phyloP scores from a whole-genome alignment of 768 basidiomycete genomes.

The Amanita rubescens region DNA sequence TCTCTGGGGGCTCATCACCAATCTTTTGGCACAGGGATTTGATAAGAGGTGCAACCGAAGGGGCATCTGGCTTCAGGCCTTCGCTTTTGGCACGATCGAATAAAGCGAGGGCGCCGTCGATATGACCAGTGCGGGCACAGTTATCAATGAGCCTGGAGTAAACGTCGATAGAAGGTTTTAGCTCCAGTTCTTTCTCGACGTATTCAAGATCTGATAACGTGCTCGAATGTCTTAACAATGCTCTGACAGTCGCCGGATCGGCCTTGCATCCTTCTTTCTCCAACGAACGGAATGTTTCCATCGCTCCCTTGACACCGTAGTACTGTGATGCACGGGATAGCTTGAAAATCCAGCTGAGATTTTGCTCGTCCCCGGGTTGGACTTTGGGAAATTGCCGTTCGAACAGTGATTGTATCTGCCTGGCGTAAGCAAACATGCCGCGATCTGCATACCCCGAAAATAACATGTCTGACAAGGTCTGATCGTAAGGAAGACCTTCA shows the following conservation, averaged over 20 bases:
- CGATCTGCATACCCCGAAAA: constrained; percentile 35
- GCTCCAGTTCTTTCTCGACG: constrained; percentile 32
- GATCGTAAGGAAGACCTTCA: constrained; percentile 36
- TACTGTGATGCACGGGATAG: constrained; percentile 6
- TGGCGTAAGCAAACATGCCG: constrained; percentile 27
- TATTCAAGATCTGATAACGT: constrained; percentile 33
- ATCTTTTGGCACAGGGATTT: constrained; percentile 37
- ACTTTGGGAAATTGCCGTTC: constrained; percentile 17
- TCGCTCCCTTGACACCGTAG: constrained; percentile 16
- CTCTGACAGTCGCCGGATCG: constrained; percentile 25
- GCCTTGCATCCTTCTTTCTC: constrained; percentile 24
- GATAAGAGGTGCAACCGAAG: constrained; percentile 49
- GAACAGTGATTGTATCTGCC: constrained; percentile 33
- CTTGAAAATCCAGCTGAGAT: constrained; percentile 9
- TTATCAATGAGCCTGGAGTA: constrained; percentile 55
- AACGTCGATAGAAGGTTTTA: constrained; percentile 34
- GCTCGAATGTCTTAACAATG: constrained; percentile 36
- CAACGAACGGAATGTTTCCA: constrained; percentile 27
- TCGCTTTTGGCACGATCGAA: constrained; percentile 39
- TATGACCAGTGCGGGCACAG: constrained; percentile 29
- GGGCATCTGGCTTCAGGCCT: constrained; percentile 41
- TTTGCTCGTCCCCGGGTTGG: constrained; percentile 12
- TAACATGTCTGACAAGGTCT: constrained; percentile 32
- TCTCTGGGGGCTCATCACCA: constrained; percentile 28
- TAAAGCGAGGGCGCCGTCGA: constrained; percentile 35